Percentiles rank a stretch among this genome's conserved stretches.
These are phyloP conservation scores for Fusarium sterilihyphosum DNA, from an alignment of 2,329 filamentous ascomycete species.

Conservation along the genomic window DNA sequence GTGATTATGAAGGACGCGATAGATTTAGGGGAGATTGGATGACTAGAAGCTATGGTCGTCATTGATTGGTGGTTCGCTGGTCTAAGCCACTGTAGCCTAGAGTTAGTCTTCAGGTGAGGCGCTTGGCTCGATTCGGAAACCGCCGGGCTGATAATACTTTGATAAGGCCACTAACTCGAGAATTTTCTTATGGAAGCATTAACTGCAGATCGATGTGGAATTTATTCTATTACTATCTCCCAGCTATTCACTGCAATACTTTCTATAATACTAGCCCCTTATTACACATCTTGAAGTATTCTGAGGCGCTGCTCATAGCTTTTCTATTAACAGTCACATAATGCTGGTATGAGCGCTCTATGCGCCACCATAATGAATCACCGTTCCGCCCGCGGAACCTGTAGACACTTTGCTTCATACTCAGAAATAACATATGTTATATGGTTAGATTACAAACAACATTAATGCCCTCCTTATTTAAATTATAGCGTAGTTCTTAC, in stretches of 20 bases:
- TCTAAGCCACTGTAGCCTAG: not conserved
- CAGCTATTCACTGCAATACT: too few species aligned
- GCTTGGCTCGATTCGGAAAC: not conserved
- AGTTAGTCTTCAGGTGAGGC: not conserved
- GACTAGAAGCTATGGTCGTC: not conserved
- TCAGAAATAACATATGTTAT: accelerated
- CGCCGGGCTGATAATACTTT: not conserved
- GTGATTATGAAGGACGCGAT: not conserved
- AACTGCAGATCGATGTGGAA: accelerated
- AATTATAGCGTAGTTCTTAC: accelerated
- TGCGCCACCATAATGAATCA: accelerated
- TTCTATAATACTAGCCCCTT: too few species aligned
- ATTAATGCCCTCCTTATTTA: not conserved
- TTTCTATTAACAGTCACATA: accelerated
- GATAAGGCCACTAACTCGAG: not conserved
- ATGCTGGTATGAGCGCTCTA: not conserved
- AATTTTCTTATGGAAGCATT: accelerated
- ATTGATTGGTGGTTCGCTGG: not conserved
- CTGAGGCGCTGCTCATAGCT: accelerated
- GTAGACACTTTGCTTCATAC: accelerated
- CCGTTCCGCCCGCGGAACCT: not conserved
- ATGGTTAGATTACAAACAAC: accelerated
- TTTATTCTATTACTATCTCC: too few species aligned
- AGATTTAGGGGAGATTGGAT: not conserved
- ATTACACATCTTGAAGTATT: accelerated